Evolutionary conservation across 176 grass and related monocot species (phyloP).

Genomic region (Musa schizocarpa): DNA sequence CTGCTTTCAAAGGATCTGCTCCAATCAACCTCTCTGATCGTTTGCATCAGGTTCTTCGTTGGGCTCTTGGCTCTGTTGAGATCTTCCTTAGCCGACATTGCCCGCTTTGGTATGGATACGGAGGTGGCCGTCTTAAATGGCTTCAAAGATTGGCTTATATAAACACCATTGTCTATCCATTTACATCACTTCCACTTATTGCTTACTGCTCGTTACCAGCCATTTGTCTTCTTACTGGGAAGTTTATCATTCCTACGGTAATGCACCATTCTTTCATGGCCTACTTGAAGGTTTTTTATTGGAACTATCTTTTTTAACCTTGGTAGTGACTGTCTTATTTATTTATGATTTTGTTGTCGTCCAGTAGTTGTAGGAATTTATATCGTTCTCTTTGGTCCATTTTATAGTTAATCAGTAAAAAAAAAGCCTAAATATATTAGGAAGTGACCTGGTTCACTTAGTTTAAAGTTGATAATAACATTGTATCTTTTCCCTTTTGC

Average conservation of each 20-base stretch:
- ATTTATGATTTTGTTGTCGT: too few species aligned
- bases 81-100: slow-evolving; percentile 17
- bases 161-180: slow-evolving; percentile 14
- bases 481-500: not conserved
- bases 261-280: not conserved
- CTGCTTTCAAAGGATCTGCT: slow-evolving; percentile 18
- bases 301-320: too few species aligned
- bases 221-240: slow-evolving; percentile 19
- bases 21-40: slow-evolving; percentile 17
- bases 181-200: slow-evolving; percentile 3
- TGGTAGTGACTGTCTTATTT: too few species aligned
- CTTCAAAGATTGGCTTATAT: slow-evolving; percentile 16
- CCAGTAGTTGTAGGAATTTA: too few species aligned
- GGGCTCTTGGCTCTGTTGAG: slow-evolving; percentile 19
- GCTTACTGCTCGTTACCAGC: slow-evolving; percentile 8
- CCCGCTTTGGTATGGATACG: slow-evolving; percentile 14
- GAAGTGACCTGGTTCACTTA: too few species aligned
- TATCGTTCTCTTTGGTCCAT: too few species aligned
- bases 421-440: too few species aligned
- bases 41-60: slow-evolving; percentile 16
- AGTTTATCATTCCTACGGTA: slow-evolving; percentile 17
- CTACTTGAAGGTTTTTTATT: too few species aligned
- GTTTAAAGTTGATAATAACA: too few species aligned
- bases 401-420: too few species aligned
- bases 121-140: slow-evolving; percentile 9